phyloP scores from a whole-genome alignment of 148 eudicot genomes.

The Fallopia convolvulus region DNA sequence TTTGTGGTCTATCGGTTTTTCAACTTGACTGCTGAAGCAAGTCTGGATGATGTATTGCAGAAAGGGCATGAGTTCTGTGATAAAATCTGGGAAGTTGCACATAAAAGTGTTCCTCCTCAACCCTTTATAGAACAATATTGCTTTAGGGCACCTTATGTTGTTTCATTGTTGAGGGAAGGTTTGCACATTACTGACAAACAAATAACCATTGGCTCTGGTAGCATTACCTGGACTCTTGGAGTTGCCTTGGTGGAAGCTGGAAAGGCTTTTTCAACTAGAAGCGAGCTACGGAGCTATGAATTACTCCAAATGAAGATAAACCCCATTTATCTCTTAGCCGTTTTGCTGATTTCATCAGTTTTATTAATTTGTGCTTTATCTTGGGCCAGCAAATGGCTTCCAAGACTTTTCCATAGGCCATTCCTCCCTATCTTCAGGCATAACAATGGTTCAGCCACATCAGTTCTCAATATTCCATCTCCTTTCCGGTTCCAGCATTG shows the following conservation, averaged over 20 bases:
- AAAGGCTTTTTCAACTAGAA: conserved; percentile 48
- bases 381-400: conserved; percentile 50
- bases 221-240: conserved; percentile 96
- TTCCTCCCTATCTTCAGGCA: conserved; percentile 64
- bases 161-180: conserved; percentile 73
- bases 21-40: conserved; percentile 76
- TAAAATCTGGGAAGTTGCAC: conserved; percentile 76
- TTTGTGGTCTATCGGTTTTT: conserved; percentile 87
- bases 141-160: conserved; percentile 91
- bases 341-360: conserved; percentile 47
- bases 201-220: conserved; percentile 77
- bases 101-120: conserved; percentile 81
- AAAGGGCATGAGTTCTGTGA: conserved; percentile 75
- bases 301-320: conserved; percentile 60
- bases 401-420: conserved; percentile 50
- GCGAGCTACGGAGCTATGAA: conserved; percentile 37
- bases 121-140: conserved; percentile 97
- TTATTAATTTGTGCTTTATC: conserved; percentile 51
- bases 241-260: conserved; percentile 96
- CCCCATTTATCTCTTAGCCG: conserved; percentile 46
- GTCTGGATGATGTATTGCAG: conserved; percentile 75
- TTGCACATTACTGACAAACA: conserved; percentile 76
- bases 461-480: conserved; percentile 56
- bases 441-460: conserved; percentile 42
- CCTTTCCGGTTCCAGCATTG: conserved; percentile 68